Evolutionary conservation across 2,329 filamentous ascomycete species (phyloP).

Genomic region (Exophiala phaeomuriformis): DNA sequence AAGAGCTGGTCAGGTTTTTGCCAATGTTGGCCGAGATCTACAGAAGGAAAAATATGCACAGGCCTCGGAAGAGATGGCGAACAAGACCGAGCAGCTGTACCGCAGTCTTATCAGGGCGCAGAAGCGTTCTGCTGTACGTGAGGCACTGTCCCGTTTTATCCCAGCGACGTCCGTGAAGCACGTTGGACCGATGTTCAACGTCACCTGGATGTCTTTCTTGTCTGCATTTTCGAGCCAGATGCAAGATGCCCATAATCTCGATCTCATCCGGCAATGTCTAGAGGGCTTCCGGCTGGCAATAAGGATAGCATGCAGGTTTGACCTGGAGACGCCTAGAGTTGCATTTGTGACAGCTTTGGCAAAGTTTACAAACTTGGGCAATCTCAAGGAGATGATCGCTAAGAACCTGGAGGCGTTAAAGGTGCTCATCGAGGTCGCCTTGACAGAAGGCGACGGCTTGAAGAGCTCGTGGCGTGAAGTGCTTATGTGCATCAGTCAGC

Average conservation of each 20-base stretch:
- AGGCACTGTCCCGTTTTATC: slow-evolving; percentile 66
- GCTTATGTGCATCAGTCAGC: slow-evolving; percentile 87
- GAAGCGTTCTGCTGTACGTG: slow-evolving; percentile 66
- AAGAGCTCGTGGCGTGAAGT: slow-evolving; percentile 93
- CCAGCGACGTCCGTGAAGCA: slow-evolving; percentile 90
- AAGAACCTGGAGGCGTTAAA: slow-evolving; percentile 96
- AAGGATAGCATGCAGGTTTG: slow-evolving; percentile 86
- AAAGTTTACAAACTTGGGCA: slow-evolving; percentile 92
- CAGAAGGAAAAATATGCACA: slow-evolving; percentile 90
- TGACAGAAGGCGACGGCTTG: slow-evolving; percentile 83
- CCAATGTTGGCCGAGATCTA: slow-evolving; percentile 83
- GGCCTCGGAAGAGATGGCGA: slow-evolving; percentile 89
- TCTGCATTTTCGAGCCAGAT: slow-evolving; percentile 89
- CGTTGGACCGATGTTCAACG: slow-evolving; percentile 96
- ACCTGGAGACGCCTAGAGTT: slow-evolving; percentile 83
- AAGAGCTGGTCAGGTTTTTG: slow-evolving; percentile 78
- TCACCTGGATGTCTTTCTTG: slow-evolving; percentile 98
- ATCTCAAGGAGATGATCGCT: slow-evolving; percentile 85
- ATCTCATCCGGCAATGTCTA: slow-evolving; percentile 85
- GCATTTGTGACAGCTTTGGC: slow-evolving; percentile 90
- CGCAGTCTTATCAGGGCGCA: slow-evolving; percentile 89
- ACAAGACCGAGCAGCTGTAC: slow-evolving; percentile 76
- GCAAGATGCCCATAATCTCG: slow-evolving; percentile 86
- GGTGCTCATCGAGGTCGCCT: slow-evolving; percentile 81
- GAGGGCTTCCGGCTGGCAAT: slow-evolving; percentile 94